Evolutionary conservation across 139 green algal species (phyloP), one percentile per base, ranked within the genome.

Genomic region (Chlamydomonas sp.): DNA sequence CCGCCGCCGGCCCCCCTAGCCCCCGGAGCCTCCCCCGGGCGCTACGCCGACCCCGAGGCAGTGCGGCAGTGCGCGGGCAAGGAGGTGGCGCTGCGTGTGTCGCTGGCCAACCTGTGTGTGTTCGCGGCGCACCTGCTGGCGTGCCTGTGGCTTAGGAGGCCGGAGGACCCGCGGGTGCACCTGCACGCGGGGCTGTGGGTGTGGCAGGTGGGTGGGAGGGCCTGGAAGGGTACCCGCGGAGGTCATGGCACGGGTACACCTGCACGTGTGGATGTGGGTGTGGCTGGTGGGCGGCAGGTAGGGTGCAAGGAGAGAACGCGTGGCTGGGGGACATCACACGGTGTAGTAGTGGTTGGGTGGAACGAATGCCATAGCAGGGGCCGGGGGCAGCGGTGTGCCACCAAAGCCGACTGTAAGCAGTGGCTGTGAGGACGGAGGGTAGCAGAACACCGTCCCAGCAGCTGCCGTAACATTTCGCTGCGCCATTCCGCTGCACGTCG

Each of bases 31-130:
- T 66, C 1, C 63, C 78, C 2, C 73, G 74, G 82, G 20, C n/a
- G 2, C 16, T 14, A 66, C 64, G 76, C 31, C 31, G 66, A 85
- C 76, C n/a, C 17, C 4, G 73, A 64, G 73, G 10, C 20, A 17
- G 6, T 66, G 67, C 6, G 6, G 1, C n/a, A 68, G 9, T 97
- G 95, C 79, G 83, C 89, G 18, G 93, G 93, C 3, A 89, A 95
- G 80, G 82, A 95, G 71, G 93, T 95, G 7, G 96, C 96, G 4
- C 88, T 97, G 74, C 91, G 96, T 18, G 91, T 98, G 78, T 91
- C 76, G 69, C 96, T 98, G 64, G 96, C 94, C 9, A 98, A 94
- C 79, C 94, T 97, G 81, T 61, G 91, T 5, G 98, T 97, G 89
- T 98, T 97, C 82, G 75, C 85, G 0, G 72, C 92, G 57, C 93